A percentile compares a stretch with the other conserved stretches of the same genome.
Conservation (phyloP, 2,329 filamentous ascomycete genomes). For the Chrysosphaeria jannelii region DNA sequence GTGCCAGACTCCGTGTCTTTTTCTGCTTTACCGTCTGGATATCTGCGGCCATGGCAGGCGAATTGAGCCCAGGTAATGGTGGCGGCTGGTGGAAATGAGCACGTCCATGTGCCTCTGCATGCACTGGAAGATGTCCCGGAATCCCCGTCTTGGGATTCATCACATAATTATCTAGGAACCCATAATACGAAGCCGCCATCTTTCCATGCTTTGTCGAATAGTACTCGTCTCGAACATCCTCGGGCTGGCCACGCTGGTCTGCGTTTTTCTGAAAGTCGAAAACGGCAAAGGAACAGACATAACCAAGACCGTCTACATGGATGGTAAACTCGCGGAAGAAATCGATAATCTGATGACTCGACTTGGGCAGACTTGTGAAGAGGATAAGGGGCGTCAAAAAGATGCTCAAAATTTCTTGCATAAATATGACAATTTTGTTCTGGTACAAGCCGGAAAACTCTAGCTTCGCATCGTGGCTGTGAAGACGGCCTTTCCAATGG, state of each 20-base stretch:
- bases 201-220: conserved; percentile 90
- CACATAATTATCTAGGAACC: conserved; percentile 79
- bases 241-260: not conserved
- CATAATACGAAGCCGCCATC: conserved; percentile 91
- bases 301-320: conserved; percentile 82
- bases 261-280: conserved; percentile 65
- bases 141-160: conserved; percentile 40
- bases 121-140: conserved; percentile 24
- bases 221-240: conserved; percentile 61
- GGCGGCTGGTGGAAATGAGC: conserved; percentile 51
- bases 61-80: conserved; percentile 39
- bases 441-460: conserved; percentile 84
- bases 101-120: conserved; percentile 21
- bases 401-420: conserved; percentile 79
- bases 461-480: conserved; percentile 72
- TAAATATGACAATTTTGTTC: conserved; percentile 67
- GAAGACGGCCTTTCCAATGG: conserved; percentile 69
- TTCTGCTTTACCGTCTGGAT: conserved; percentile 11
- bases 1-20: conserved; percentile 11
- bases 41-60: conserved; percentile 24
- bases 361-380: conserved; percentile 59
- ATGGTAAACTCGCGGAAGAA: conserved; percentile 97
- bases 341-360: conserved; percentile 78
- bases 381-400: conserved; percentile 75
- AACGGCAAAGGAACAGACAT: conserved; percentile 89